Evolutionary conservation across 345 rosid species (phyloP), one percentile per base, ranked within the genome.

Genomic region (Hypericum androsaemum): DNA sequence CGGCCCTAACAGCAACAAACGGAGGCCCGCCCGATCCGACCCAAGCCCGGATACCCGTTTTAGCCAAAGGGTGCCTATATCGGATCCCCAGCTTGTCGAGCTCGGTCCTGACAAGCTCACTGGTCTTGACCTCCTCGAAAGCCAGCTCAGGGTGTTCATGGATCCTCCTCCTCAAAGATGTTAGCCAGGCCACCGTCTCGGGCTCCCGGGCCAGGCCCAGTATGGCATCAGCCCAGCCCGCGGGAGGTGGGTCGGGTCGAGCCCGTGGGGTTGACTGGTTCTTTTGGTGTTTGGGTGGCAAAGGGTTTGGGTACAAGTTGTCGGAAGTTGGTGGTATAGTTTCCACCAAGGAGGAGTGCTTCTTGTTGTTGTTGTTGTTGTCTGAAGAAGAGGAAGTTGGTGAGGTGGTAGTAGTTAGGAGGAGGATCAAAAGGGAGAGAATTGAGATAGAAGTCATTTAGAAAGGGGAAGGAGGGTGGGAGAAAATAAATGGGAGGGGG

Each of bases 81-180:
- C n/a, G 8, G 7, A 85, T 78, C 41, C 58, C 84, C 79, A 85
- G 39, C 41, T 64, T 64, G 16, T 78, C 84, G 46, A 85, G 52
- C 76, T 82, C 89, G 5, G 57, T 48, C 43, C 95, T 50, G 11
- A 85, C 68, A 17, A 85, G 57, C 64, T 53, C 68, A 53, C 89
- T 85, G 7, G 95, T 85, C 65, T 76, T 77, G 5, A 64, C 42
- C 50, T 85, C 95, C 39, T 85, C 67, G 49, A 82, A 85, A 12
- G 95, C 89, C 5, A 85, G 78, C 70, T 85, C 95, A 7, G 95
- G 95, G 28, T 80, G 66, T 65, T 80, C 84, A 52, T 85, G 95
- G 42, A 85, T 85, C 67, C 43, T 74, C 68, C 95, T 74, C 67
- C 95, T 76, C 42, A 80, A 44, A 15, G 51, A 56, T 58, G 59